phyloP scores from a whole-genome alignment of 306 rosid genomes.

The Prosopis cineraria region DNA sequence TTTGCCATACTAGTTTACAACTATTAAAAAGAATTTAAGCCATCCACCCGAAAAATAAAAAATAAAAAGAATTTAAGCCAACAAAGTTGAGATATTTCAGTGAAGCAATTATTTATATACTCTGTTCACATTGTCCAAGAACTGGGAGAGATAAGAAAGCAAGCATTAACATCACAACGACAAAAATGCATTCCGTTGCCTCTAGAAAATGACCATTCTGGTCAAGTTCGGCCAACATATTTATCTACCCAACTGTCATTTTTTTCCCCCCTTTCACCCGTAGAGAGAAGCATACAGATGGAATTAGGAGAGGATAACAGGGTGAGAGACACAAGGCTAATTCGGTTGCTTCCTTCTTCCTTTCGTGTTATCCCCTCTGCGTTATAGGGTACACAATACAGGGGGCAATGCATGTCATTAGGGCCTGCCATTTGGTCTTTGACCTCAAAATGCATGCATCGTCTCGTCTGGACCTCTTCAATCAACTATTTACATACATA shows the following conservation, averaged over 20 bases:
- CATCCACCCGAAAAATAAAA: no score
- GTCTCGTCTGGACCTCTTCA: slow-evolving; percentile 44
- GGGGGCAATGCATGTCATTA: slow-evolving; percentile 50
- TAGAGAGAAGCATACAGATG: slow-evolving; percentile 19
- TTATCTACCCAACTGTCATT: neutral
- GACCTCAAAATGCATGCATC: slow-evolving; percentile 69
- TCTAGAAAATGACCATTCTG: slow-evolving; percentile 24
- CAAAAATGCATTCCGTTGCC: slow-evolving; percentile 33
- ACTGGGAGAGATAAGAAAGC: neutral
- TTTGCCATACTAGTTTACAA: no score
- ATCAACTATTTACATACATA: slow-evolving; percentile 77
- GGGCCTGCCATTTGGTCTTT: slow-evolving; percentile 88
- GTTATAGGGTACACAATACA: slow-evolving; percentile 47
- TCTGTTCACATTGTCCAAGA: neutral
- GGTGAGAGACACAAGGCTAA: slow-evolving; percentile 26
- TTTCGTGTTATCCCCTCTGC: slow-evolving; percentile 18
- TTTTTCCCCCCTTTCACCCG: neutral
- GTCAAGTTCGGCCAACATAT: slow-evolving; percentile 30
- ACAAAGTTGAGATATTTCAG: neutral
- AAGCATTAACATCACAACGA: slow-evolving; percentile 22
- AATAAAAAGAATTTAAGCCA: neutral
- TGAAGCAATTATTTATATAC: neutral
- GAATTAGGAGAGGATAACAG: neutral
- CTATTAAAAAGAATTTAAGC: neutral
- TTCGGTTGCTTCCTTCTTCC: slow-evolving; percentile 26